Conservation (phyloP, 306 rosid species). For the Psophocarpus tetragonolobus region DNA sequence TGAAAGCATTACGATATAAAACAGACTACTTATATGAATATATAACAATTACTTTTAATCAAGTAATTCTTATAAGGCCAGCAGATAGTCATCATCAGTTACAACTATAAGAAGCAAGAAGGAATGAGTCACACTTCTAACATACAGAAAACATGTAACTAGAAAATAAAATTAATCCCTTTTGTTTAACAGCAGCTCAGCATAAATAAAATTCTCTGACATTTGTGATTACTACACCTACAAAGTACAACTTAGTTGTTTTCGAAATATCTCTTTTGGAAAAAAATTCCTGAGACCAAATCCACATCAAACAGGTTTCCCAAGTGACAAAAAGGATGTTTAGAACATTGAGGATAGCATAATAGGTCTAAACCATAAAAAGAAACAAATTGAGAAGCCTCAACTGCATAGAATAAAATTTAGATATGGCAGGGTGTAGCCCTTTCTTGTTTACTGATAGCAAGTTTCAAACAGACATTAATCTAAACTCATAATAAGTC, state of each 20-base stretch:
- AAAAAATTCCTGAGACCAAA: neutral
- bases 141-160: neutral
- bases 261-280: neutral
- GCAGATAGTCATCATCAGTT: neutral
- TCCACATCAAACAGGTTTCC: conserved; percentile 7
- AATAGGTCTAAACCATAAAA: neutral
- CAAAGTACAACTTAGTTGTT: neutral
- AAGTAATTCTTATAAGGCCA: neutral
- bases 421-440: neutral
- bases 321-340: neutral
- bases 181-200: neutral
- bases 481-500: neutral
- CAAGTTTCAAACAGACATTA: neutral
- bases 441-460: neutral
- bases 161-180: neutral
- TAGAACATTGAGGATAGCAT: neutral
- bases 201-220: neutral
- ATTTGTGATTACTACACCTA: neutral
- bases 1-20: neutral
- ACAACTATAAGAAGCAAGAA: neutral
- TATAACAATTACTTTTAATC: neutral
- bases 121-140: conserved; percentile 3
- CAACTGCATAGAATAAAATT: neutral
- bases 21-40: neutral
- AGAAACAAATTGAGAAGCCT: neutral